Percentiles rank a stretch among this genome's conserved stretches.
Conservation (phyloP, 495 filamentous ascomycete genomes). For the Lasiosphaeriaceae sp. region DNA sequence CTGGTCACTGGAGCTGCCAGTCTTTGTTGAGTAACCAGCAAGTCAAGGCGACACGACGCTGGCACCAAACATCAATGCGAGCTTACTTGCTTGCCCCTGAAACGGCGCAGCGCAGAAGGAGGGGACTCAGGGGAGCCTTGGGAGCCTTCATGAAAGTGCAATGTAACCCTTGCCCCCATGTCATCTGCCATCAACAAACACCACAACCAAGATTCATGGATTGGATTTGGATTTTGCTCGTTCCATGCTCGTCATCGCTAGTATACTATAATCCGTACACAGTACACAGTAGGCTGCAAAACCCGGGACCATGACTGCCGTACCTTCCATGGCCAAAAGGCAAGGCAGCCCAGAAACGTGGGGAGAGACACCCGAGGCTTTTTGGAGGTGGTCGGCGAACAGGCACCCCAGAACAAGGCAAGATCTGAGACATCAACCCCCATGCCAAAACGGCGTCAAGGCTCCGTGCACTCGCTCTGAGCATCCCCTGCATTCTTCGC, state of each 20-base stretch:
- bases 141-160: too few relatives aligned
- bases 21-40: too few relatives aligned
- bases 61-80: too few relatives aligned
- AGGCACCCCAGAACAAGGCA: neutral
- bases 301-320: neutral
- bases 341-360: neutral
- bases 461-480: slow-evolving; percentile 12
- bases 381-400: neutral
- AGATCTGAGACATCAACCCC: slow-evolving; percentile 18
- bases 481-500: neutral
- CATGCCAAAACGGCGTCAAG: slow-evolving; percentile 10
- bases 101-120: neutral
- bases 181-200: neutral
- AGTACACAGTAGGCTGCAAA: too few relatives aligned
- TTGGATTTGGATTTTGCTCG: too few relatives aligned
- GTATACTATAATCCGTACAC: too few relatives aligned
- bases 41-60: too few relatives aligned
- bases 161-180: too few relatives aligned
- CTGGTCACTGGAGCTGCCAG: too few relatives aligned
- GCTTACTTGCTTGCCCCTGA: neutral
- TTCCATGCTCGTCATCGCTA: too few relatives aligned
- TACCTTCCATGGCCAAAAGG: neutral
- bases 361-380: neutral
- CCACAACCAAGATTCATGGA: too few relatives aligned
- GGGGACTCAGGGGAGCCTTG: neutral